A percentile compares a stretch with the other conserved stretches of the same genome.
Conservation (phyloP, 2,329 filamentous ascomycete species). For the Fusarium stilboides region DNA sequence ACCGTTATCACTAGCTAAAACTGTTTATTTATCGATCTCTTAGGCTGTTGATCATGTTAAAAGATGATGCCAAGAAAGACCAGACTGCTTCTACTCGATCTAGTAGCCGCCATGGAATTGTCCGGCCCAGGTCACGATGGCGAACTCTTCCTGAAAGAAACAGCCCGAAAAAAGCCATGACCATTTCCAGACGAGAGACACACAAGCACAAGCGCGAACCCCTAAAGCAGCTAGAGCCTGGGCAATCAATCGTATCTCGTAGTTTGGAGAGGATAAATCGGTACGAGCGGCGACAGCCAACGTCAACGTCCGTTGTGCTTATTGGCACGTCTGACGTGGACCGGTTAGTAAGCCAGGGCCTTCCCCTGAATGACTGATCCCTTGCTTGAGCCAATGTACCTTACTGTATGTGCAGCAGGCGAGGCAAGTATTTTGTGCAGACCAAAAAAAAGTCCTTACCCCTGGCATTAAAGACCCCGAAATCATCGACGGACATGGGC, state of each 20-base stretch:
- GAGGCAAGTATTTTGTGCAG: slow-evolving; percentile 41
- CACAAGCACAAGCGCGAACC: slow-evolving; percentile 38
- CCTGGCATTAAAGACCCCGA: slow-evolving; percentile 40
- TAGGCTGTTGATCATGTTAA: slow-evolving; percentile 5
- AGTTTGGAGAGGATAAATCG: slow-evolving; percentile 13
- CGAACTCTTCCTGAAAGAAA: slow-evolving; percentile 19
- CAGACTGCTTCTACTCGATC: slow-evolving; percentile 4
- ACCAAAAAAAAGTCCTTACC: slow-evolving; percentile 17
- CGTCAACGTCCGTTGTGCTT: slow-evolving; percentile 33
- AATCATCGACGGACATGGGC: slow-evolving; percentile 21
- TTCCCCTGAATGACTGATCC: slow-evolving; percentile 35
- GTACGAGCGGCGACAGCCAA: slow-evolving; percentile 22
- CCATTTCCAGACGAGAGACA: slow-evolving; percentile 36
- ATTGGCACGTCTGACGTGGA: slow-evolving; percentile 32
- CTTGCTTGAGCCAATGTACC: slow-evolving; percentile 34
- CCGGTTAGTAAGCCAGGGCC: slow-evolving; percentile 24
- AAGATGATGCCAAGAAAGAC: slow-evolving; percentile 23
- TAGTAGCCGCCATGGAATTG: slow-evolving; percentile 23
- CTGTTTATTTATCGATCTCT: neutral
- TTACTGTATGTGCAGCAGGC: slow-evolving; percentile 6
- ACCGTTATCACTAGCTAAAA: slow-evolving; percentile 10
- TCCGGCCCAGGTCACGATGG: slow-evolving; percentile 14
- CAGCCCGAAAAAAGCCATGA: slow-evolving; percentile 33
- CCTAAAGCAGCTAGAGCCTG: slow-evolving; percentile 41
- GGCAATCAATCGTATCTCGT: slow-evolving; percentile 47